A percentile compares a stretch with the other conserved stretches of the same genome.
Conservation (phyloP, 1,284 basidiomycete genomes). For the Phellinidium pouzarii region DNA sequence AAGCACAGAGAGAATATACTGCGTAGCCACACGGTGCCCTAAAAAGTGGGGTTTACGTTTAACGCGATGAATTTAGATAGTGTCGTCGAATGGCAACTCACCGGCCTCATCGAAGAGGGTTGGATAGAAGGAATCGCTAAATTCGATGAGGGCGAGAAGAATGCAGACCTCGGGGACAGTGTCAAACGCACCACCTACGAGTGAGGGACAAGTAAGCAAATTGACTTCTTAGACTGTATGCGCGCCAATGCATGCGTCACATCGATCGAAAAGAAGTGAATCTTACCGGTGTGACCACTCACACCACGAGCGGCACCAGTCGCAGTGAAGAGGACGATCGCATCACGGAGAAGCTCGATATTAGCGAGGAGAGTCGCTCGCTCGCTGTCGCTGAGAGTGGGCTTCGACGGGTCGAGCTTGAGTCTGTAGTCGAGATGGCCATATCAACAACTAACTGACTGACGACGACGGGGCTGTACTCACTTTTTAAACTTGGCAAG, state of each 20-base stretch:
- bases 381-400: constrained; percentile 54
- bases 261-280: constrained; percentile 12
- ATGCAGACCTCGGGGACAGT: constrained; percentile 79
- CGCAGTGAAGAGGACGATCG: constrained; percentile 76
- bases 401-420: constrained; percentile 60
- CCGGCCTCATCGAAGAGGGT: constrained; percentile 75
- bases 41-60: constrained; percentile 13
- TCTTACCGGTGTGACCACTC: constrained; percentile 71
- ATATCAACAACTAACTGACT: constrained; percentile 12
- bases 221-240: constrained; percentile 15
- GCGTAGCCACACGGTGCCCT: constrained; percentile 85
- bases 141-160: constrained; percentile 62
- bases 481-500: constrained; percentile 70
- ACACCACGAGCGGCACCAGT: constrained; percentile 76
- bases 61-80: not conserved
- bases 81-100: constrained; percentile 27
- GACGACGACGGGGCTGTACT: not conserved
- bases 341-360: constrained; percentile 75
- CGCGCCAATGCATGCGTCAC: constrained; percentile 2
- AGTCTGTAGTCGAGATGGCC: constrained; percentile 37
- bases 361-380: constrained; percentile 54
- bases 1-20: constrained; percentile 73
- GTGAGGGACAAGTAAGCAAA: not conserved
- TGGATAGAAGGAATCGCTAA: constrained; percentile 55
- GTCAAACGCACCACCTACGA: constrained; percentile 71